Evolutionary conservation across 306 rosid species (phyloP).

Genomic region (Cucurbita pepo): DNA sequence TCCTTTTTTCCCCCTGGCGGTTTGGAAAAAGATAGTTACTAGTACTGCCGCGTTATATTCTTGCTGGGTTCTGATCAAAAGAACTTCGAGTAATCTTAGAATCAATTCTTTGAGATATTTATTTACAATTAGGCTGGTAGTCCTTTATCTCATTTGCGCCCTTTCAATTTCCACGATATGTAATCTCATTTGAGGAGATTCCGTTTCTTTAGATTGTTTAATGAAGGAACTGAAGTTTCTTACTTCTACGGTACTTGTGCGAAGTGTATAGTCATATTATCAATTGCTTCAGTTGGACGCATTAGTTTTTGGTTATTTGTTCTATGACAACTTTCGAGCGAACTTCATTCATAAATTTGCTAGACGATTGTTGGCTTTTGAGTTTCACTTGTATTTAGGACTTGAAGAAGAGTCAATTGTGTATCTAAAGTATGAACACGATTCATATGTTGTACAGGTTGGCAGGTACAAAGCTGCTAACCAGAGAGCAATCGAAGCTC

Average conservation of each 20-base stretch:
- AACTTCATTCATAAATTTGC: neutral
- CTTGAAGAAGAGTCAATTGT: neutral
- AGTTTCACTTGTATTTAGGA: neutral
- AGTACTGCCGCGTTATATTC: neutral
- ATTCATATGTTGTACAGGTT: constrained; percentile 20
- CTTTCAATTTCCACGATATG: neutral
- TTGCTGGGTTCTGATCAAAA: neutral
- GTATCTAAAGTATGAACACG: neutral
- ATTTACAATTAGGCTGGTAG: neutral
- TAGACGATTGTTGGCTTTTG: neutral
- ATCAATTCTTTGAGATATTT: neutral
- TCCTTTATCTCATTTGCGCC: neutral
- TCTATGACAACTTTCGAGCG: neutral
- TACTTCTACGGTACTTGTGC: neutral
- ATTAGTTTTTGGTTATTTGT: neutral
- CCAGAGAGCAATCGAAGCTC: constrained; percentile 45
- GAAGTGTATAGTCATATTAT: too few species aligned
- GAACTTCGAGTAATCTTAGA: neutral
- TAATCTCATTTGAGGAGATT: neutral
- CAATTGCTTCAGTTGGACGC: neutral
- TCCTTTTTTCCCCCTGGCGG: neutral
- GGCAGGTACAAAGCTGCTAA: constrained; percentile 54
- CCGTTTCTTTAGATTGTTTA: neutral
- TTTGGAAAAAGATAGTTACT: neutral
- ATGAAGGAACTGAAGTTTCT: neutral